Evolutionary conservation across 2,329 filamentous ascomycete species (phyloP).

Genomic region (Colletotrichum musae): DNA sequence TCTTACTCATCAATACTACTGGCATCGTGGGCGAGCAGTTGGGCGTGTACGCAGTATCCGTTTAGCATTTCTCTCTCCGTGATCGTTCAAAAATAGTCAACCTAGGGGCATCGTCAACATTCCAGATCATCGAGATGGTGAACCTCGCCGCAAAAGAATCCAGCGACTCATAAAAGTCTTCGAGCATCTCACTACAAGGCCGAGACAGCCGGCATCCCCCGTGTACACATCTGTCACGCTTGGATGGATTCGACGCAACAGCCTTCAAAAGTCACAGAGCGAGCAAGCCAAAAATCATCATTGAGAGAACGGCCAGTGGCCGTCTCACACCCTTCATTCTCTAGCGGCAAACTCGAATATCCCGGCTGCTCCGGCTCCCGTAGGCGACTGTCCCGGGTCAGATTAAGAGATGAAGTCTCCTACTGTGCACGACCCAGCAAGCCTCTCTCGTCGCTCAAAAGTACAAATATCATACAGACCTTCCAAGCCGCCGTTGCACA

Average conservation of each 20-base stretch:
- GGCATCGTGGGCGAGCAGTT: too few species aligned
- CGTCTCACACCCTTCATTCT: background rate
- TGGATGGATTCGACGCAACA: background rate
- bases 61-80: too few species aligned
- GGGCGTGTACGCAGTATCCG: too few species aligned
- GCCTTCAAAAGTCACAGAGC: background rate
- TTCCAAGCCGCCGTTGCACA: constrained; percentile 4
- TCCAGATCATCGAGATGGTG: too few species aligned
- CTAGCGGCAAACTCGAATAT: background rate
- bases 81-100: too few species aligned
- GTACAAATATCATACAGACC: constrained; percentile 37
- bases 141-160: too few species aligned
- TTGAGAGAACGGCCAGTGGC: constrained; percentile 8
- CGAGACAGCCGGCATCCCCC: too few species aligned
- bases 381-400: background rate
- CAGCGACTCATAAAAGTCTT: too few species aligned
- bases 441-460: constrained; percentile 1
- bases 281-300: constrained; percentile 3
- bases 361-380: background rate
- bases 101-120: too few species aligned
- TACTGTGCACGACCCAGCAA: background rate
- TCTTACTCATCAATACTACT: too few species aligned
- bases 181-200: too few species aligned
- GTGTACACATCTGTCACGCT: too few species aligned
- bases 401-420: background rate